Conservation (phyloP, 805 yeast species). For the Candida glaebosa region DNA sequence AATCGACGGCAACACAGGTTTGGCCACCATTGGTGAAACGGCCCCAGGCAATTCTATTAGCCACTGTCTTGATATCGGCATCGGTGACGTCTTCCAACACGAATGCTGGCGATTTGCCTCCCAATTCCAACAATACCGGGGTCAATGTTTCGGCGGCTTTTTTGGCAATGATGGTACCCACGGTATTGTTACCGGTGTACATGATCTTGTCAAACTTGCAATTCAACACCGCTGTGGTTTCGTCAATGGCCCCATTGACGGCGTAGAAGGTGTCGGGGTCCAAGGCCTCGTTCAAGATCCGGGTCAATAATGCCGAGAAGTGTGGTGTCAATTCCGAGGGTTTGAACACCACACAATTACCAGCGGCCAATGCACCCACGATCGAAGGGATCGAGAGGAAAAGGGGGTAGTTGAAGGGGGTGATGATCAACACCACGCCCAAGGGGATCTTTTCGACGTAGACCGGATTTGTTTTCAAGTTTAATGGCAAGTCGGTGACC, state of each 20-base stretch:
- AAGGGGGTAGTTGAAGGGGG: constrained; percentile 82
- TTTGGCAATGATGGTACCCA: constrained; percentile 72
- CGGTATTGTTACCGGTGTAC: constrained; percentile 77
- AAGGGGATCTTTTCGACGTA: constrained; percentile 38
- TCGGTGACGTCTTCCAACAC: constrained; percentile 50
- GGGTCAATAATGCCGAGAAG: constrained; percentile 54
- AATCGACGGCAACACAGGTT: constrained; percentile 88
- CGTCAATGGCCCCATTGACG: constrained; percentile 71
- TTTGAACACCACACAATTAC: constrained; percentile 75
- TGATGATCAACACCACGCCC: constrained; percentile 71
- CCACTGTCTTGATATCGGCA: constrained; percentile 38
- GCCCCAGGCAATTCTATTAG: constrained; percentile 74
- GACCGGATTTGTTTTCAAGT: constrained; percentile 26
- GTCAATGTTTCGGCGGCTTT: constrained; percentile 85
- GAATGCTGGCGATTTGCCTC: constrained; percentile 89
- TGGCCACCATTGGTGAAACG: constrained; percentile 82
- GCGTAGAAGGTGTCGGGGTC: constrained; percentile 56
- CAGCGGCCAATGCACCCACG: constrained; percentile 79
- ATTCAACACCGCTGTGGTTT: constrained; percentile 55
- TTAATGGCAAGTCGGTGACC: constrained; percentile 34
- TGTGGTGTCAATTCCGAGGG: constrained; percentile 72
- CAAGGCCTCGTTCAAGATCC: constrained; percentile 49
- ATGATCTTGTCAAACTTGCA: constrained; percentile 77
- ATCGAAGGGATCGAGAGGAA: constrained; percentile 61
- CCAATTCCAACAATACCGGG: constrained; percentile 78